phyloP scores from a whole-genome alignment of 2,329 filamentous ascomycete species.

The Aspergillus quadricinctus region DNA sequence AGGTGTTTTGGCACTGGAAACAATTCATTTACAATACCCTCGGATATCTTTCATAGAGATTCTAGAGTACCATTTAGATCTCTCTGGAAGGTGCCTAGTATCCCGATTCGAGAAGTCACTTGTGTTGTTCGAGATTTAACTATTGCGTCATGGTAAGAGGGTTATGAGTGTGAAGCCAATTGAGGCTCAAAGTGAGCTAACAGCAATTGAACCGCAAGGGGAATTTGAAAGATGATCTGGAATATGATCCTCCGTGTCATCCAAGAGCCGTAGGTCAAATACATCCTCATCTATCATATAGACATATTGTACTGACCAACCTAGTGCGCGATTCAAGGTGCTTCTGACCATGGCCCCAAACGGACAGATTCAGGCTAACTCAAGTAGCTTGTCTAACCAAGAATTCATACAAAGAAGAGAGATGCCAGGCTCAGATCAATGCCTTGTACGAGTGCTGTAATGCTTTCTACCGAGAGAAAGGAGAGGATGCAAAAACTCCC shows the following conservation, averaged over 20 bases:
- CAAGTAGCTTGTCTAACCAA: slow-evolving; percentile 72
- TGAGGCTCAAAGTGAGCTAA: slow-evolving; percentile 1
- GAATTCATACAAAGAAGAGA: slow-evolving; percentile 80
- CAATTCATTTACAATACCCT: neutral
- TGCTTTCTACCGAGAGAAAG: slow-evolving; percentile 75
- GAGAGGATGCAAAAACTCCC: slow-evolving; percentile 68
- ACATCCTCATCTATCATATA: neutral
- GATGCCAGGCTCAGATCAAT: slow-evolving; percentile 72
- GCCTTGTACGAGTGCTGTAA: slow-evolving; percentile 93
- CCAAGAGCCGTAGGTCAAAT: slow-evolving; percentile 65
- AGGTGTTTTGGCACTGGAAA: slow-evolving; percentile 2
- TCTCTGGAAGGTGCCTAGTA: neutral
- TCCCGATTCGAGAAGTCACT: neutral
- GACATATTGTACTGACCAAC: slow-evolving; percentile 5
- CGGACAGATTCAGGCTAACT: neutral
- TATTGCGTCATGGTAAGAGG: slow-evolving; percentile 28
- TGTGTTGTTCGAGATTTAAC: neutral
- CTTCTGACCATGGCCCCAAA: slow-evolving; percentile 10
- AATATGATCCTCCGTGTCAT: slow-evolving; percentile 75
- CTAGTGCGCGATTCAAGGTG: slow-evolving; percentile 88
- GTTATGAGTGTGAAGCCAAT: neutral
- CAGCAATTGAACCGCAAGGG: slow-evolving; percentile 21
- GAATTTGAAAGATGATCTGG: slow-evolving; percentile 63
- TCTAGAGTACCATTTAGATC: neutral
- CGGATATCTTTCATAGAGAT: neutral